These are phyloP conservation scores for Medicago truncatula DNA, from an alignment of 306 rosid genomes.

Conservation along the genomic window MtrunA17r5.0-ANR NC_053046.1:19879001-19879500, in stretches of 20 bases:
- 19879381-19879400: constrained; percentile 50
- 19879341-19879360: too few species aligned
- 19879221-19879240: neutral
- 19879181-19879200: constrained; percentile 41
- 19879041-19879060: constrained; percentile 51
- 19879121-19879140: constrained; percentile 54
- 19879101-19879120: constrained; percentile 42
- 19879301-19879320: neutral
- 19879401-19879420: constrained; percentile 48
- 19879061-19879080: constrained; percentile 50
- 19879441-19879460: constrained; percentile 46
- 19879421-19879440: constrained; percentile 70
- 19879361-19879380: too few species aligned
- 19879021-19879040: constrained; percentile 37
- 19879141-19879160: constrained; percentile 48
- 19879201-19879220: constrained; percentile 28
- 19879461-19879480: constrained; percentile 47
- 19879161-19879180: constrained; percentile 62
- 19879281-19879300: constrained; percentile 17
- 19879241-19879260: neutral
- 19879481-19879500: constrained; percentile 44
- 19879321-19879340: too few species aligned
- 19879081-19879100: constrained; percentile 41
- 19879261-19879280: neutral
- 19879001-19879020: constrained; percentile 57